Conservation (phyloP, 1,139 yeast species). For the Hyphopichia burtonii region DNA sequence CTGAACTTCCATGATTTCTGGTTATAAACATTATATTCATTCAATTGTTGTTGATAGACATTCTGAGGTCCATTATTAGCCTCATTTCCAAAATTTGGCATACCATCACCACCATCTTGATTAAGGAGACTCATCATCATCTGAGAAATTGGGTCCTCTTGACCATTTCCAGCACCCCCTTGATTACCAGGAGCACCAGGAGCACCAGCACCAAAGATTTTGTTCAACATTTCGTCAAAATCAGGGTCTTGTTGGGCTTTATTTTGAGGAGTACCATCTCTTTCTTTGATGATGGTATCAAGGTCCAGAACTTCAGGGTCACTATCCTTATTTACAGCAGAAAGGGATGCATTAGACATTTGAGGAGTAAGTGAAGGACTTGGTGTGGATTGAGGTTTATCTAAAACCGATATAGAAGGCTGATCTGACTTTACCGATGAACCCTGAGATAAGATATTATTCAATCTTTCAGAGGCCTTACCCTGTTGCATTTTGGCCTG, state of each 20-base stretch:
- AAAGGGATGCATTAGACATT: not conserved
- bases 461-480: conserved; percentile 55
- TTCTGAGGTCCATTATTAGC: conserved; percentile 8
- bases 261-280: conserved; percentile 4
- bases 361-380: conserved; percentile 1
- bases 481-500: conserved; percentile 67
- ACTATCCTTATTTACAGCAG: conserved; percentile 16
- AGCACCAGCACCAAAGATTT: conserved; percentile 26
- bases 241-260: conserved; percentile 13
- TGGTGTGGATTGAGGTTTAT: conserved; percentile 14
- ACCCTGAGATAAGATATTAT: conserved; percentile 42
- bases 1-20: conserved; percentile 32
- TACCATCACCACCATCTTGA: conserved; percentile 7
- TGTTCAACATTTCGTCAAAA: conserved; percentile 37
- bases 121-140: conserved; percentile 32
- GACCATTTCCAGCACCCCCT: conserved; percentile 4
- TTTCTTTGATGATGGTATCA: conserved; percentile 14
- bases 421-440: conserved; percentile 33
- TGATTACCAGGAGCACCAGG: conserved; percentile 10
- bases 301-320: conserved; percentile 38
- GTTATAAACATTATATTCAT: conserved; percentile 30
- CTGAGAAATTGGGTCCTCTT: conserved; percentile 27
- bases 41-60: conserved; percentile 28
- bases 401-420: conserved; percentile 36
- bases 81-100: not conserved